Evolutionary conservation across 495 filamentous ascomycete genomes (phyloP).

Genomic region (Xylaria telfairii): DNA sequence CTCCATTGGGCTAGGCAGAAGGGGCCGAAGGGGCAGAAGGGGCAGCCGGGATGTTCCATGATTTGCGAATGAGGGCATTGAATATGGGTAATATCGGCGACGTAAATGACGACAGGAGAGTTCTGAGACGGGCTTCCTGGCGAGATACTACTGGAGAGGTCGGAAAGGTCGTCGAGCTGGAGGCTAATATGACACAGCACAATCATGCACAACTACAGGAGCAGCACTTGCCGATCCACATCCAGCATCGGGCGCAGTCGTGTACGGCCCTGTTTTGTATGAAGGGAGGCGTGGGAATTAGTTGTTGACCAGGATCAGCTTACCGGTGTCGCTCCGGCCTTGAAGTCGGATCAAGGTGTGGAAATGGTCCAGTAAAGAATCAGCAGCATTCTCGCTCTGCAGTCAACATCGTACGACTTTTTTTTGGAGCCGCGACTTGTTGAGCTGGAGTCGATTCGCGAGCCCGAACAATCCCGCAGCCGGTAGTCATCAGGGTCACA

Average conservation of each 20-base stretch:
- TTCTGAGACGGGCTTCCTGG: background rate
- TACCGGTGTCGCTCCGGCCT: background rate
- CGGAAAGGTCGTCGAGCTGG: background rate
- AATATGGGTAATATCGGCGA: constrained; percentile 6
- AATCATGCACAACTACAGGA: background rate
- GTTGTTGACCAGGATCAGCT: constrained; percentile 4
- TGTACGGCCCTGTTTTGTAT: background rate
- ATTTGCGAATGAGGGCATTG: constrained; percentile 11
- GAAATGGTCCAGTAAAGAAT: constrained; percentile 17
- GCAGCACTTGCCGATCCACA: background rate
- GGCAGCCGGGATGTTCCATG: constrained; percentile 17
- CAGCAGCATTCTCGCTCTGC: constrained; percentile 12
- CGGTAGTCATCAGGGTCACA: background rate
- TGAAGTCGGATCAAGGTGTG: background rate
- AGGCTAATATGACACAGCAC: constrained; percentile 5
- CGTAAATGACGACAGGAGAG: background rate
- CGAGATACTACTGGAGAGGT: background rate
- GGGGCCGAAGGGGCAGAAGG: constrained; percentile 13
- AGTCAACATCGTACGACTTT: constrained; percentile 22
- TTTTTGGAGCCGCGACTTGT: constrained; percentile 20
- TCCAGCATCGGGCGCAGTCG: background rate
- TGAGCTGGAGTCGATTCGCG: constrained; percentile 8
- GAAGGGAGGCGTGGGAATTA: background rate
- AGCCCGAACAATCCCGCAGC: constrained; percentile 17
- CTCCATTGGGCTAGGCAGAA: constrained; percentile 25